Conservation (phyloP, 139 green algal species). For the Ulvella scutata region DNA sequence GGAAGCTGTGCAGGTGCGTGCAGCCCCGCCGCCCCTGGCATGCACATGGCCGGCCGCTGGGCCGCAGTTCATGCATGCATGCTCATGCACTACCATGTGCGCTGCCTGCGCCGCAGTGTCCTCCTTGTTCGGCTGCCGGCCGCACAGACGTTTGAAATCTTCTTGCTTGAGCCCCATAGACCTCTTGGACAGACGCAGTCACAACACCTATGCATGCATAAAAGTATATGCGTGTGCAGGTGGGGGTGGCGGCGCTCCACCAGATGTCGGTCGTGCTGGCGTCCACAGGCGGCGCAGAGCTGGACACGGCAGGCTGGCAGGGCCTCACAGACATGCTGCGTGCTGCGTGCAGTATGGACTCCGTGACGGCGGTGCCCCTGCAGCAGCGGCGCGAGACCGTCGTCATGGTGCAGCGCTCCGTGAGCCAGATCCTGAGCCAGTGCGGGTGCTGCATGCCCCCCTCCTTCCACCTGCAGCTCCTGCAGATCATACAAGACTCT, state of each 20-base stretch:
- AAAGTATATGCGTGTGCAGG: no score
- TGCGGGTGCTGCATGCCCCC: not conserved
- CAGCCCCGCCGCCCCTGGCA: no score
- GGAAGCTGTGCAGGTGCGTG: not conserved
- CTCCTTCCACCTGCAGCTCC: not conserved
- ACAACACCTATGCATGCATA: no score
- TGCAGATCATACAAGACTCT: not conserved
- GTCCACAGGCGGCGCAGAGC: not conserved
- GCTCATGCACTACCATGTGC: no score
- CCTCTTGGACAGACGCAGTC: no score
- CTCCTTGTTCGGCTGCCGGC: no score
- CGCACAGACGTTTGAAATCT: no score
- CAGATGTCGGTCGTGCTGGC: slow-evolving; percentile 3
- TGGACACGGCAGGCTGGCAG: not conserved
- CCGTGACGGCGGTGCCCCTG: not conserved
- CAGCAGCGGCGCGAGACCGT: not conserved
- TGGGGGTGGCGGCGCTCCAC: not conserved
- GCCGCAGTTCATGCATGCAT: no score
- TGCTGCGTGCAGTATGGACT: not conserved
- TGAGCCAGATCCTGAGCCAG: not conserved
- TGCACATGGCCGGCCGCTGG: no score
- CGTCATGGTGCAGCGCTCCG: not conserved
- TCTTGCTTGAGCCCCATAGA: no score
- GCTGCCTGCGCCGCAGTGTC: no score
- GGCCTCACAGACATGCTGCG: not conserved